These are phyloP conservation scores for Geotrichum fermentans DNA, from an alignment of 1,139 yeast genomes.

Conservation along the genomic window DNA sequence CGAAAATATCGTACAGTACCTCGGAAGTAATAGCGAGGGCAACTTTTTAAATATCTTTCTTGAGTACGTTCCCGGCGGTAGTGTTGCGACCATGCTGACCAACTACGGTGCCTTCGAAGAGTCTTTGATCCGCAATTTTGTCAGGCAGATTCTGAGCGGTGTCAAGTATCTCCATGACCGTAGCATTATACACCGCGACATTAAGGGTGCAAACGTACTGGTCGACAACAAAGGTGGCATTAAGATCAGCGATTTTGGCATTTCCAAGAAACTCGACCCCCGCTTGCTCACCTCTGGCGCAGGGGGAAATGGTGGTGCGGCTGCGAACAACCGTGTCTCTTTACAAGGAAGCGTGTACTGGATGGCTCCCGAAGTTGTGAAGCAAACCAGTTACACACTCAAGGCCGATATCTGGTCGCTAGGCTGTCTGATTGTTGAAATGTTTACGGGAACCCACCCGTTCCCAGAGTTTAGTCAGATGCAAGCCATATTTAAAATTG, in stretches of 20 bases:
- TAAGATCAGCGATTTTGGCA: slow-evolving; percentile 91
- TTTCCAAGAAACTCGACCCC: slow-evolving; percentile 64
- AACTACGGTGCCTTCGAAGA: slow-evolving; percentile 92
- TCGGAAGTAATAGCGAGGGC: slow-evolving; percentile 73
- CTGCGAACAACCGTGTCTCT: slow-evolving; percentile 62
- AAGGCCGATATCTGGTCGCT: slow-evolving; percentile 96
- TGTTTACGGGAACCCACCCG: slow-evolving; percentile 93
- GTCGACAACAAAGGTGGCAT: slow-evolving; percentile 89
- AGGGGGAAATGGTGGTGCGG: background rate
- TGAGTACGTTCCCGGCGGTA: slow-evolving; percentile 96
- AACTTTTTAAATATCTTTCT: slow-evolving; percentile 72
- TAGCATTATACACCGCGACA: slow-evolving; percentile 84
- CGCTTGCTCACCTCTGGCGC: slow-evolving; percentile 22
- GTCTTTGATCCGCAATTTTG: slow-evolving; percentile 76
- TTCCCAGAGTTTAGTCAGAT: slow-evolving; percentile 90
- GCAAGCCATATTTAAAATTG: slow-evolving; percentile 93
- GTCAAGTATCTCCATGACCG: slow-evolving; percentile 73
- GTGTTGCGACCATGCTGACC: slow-evolving; percentile 77
- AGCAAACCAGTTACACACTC: slow-evolving; percentile 80
- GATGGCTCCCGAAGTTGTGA: slow-evolving; percentile 98
- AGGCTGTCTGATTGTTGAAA: slow-evolving; percentile 85
- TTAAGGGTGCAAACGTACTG: slow-evolving; percentile 86
- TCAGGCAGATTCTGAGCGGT: slow-evolving; percentile 79
- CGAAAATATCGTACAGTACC: slow-evolving; percentile 84
- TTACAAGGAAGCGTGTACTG: slow-evolving; percentile 92